These are phyloP conservation scores for Geotrichum klebahnii DNA, from an alignment of 1,139 yeast genomes.

Conservation along the genomic window DNA sequence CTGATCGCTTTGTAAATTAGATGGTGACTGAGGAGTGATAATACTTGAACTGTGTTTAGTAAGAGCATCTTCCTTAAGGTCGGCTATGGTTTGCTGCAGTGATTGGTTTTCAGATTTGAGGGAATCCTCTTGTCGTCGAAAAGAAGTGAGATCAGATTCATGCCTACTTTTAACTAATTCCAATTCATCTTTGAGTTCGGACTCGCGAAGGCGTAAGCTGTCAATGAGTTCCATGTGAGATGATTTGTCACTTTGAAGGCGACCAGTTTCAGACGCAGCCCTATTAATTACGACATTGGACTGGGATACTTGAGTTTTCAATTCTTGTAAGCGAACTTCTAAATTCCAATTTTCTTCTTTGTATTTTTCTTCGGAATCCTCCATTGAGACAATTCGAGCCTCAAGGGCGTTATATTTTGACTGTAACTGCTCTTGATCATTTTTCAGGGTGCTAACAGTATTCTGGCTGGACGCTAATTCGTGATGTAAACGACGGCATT, in stretches of 20 bases:
- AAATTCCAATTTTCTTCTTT: constrained; percentile 80
- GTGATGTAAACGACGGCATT: constrained; percentile 72
- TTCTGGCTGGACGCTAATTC: constrained; percentile 52
- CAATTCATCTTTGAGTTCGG: constrained; percentile 31
- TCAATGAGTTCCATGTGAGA: constrained; percentile 37
- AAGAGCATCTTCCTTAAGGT: constrained; percentile 33
- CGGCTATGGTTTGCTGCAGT: constrained; percentile 25
- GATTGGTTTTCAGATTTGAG: constrained; percentile 30
- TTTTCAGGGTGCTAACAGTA: constrained; percentile 36
- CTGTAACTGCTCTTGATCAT: constrained; percentile 46
- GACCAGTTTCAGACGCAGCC: constrained; percentile 30
- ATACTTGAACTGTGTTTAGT: constrained; percentile 24
- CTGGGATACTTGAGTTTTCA: constrained; percentile 45
- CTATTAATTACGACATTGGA: constrained; percentile 31
- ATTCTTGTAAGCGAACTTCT: constrained; percentile 53
- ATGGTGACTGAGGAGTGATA: not conserved
- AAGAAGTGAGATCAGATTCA: constrained; percentile 26
- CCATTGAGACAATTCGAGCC: constrained; percentile 35
- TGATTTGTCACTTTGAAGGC: constrained; percentile 29
- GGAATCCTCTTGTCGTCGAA: constrained; percentile 27
- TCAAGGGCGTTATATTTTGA: constrained; percentile 40
- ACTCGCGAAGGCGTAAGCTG: constrained; percentile 31
- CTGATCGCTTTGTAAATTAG: not conserved
- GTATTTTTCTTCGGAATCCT: constrained; percentile 47
- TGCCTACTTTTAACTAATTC: constrained; percentile 29